phyloP scores from a whole-genome alignment of 148 eudicot genomes.

The Cornus controversa region DNA sequence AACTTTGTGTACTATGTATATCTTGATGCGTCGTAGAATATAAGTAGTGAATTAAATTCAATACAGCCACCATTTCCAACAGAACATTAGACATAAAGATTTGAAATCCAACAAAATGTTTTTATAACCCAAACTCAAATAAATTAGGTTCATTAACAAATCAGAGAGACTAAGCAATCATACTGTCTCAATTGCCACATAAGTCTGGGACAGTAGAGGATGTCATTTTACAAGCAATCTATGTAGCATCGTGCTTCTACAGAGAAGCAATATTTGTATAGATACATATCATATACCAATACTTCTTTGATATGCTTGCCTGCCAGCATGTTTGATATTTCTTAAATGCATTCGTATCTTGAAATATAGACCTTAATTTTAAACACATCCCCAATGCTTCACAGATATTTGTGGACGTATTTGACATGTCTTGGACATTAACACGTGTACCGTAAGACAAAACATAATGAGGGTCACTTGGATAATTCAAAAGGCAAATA shows the following conservation, averaged over 20 bases:
- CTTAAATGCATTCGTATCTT: too few relatives aligned
- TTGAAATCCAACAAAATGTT: background rate
- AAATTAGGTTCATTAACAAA: background rate
- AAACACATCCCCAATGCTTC: background rate
- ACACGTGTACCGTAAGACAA: background rate
- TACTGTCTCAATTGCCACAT: background rate
- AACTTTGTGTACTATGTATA: too few relatives aligned
- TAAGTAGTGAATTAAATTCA: background rate
- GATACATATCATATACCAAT: background rate
- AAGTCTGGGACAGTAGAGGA: background rate
- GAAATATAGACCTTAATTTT: too few relatives aligned
- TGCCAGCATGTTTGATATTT: too few relatives aligned
- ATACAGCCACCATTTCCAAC: background rate
- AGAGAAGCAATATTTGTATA: background rate
- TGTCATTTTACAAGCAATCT: background rate
- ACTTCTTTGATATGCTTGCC: background rate
- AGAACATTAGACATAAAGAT: background rate
- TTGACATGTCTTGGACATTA: too few relatives aligned
- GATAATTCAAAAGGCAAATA: background rate
- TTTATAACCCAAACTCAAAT: background rate
- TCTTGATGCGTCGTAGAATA: background rate
- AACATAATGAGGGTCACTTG: background rate
- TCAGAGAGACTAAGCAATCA: background rate
- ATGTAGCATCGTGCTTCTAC: background rate
- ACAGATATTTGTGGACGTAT: background rate